Conservation (phyloP, 179 eudicot genomes). For the Corrigiola litoralis region DNA sequence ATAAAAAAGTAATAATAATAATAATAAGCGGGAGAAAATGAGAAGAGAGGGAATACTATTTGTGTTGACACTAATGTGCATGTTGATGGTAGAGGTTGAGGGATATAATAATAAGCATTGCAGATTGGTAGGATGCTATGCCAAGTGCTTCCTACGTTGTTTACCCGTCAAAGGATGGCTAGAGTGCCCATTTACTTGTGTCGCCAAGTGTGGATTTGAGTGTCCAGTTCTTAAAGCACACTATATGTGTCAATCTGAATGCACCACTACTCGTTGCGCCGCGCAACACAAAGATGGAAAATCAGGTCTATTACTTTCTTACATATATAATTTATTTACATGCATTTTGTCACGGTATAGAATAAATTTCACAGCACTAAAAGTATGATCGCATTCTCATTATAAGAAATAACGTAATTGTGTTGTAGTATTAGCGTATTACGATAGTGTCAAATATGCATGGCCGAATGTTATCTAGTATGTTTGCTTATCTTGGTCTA, state of each 20-base stretch:
- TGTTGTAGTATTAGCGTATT: no score
- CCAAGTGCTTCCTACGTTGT: neutral
- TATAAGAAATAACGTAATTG: no score
- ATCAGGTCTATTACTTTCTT: neutral
- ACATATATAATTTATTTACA: no score
- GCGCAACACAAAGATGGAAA: no score
- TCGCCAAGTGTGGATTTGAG: neutral
- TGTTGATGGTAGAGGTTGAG: neutral
- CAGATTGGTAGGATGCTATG: neutral
- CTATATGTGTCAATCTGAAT: neutral
- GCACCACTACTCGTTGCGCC: neutral
- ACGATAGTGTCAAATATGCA: no score
- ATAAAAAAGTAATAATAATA: no score
- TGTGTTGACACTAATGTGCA: neutral
- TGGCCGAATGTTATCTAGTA: neutral
- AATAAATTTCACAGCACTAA: no score
- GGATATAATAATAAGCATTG: neutral
- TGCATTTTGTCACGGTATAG: no score
- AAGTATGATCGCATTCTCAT: no score
- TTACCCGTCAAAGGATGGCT: neutral
- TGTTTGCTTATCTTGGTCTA: neutral
- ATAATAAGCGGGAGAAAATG: no score
- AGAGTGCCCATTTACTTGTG: neutral
- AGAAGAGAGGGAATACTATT: neutral
- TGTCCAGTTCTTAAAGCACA: neutral